Evolutionary conservation across 106 monocot species (phyloP), one percentile per base, ranked within the genome.

Genomic region (Ottelia alismoides): DNA sequence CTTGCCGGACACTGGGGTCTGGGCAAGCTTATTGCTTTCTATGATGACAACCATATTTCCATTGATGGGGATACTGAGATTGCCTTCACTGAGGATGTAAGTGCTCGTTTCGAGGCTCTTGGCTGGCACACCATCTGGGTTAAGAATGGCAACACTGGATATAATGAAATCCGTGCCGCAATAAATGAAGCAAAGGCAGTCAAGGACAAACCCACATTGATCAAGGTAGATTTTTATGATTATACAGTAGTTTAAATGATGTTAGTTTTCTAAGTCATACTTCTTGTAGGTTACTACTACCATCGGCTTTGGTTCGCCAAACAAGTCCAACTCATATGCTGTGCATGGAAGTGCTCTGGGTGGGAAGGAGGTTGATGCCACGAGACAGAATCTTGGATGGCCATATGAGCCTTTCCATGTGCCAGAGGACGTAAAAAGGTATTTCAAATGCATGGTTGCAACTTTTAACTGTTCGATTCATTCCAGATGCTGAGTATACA

Each of bases 61-160:
- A 93, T 87, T 58, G 92, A 93, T 51, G 92, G 92, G 53, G 87
- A 93, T 73, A 93, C 92, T 20, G 92, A 93, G 61, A 87, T 93
- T 72, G 83, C 92, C 10, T 93, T 93, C 57, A 83, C 92, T 1
- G 92, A 93, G 68, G 92, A 93, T 65, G 92, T 93, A 12, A 78
- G 47, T 46, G 73, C 87, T 3, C 87, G 92, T 11, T 93, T 87
- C 64, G 92, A 93, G 52, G 76, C 92, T 58, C 92, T 93, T 20
- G 92, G 92, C 11, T 93, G 92, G 92, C 92, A 93, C 67, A 93
- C 92, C 0, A 87, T 93, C 60, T 93, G 92, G 92, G 92, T 93
- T 57, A 93, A 93, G 80, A 83, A 80, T 46, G 92, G 92, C 22
- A 93, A 93, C 67, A 78, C 57, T 16, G 88, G 82, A 9, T 88